phyloP scores from a whole-genome alignment of 441 rosid species.

The Brassica hybrid region DNA sequence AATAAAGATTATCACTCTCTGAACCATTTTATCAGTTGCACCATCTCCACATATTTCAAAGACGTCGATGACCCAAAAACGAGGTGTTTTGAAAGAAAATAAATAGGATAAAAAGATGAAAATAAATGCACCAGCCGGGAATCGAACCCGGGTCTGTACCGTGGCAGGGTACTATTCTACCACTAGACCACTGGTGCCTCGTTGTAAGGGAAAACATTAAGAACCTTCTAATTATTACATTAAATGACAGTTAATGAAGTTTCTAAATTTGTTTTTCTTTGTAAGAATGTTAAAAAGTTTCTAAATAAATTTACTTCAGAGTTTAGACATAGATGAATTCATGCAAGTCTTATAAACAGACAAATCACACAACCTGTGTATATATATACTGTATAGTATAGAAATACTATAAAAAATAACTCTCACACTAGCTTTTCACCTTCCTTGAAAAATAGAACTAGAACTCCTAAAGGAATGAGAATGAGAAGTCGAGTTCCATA shows the following conservation, averaged over 20 bases:
- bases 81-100: not conserved
- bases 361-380: conserved; percentile 7
- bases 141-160: conserved; percentile 99
- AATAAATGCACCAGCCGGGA: conserved; percentile 46
- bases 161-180: conserved; percentile 99
- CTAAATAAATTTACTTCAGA: not conserved
- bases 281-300: not conserved
- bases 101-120: not conserved
- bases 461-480: conserved; percentile 42
- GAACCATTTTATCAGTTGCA: not conserved
- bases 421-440: conserved; percentile 37
- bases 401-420: not conserved
- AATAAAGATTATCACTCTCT: not conserved
- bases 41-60: not conserved
- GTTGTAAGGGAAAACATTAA: not conserved
- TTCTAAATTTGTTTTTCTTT: not conserved
- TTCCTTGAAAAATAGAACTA: conserved; percentile 41
- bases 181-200: conserved; percentile 72
- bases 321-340: conserved; percentile 3
- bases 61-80: not conserved
- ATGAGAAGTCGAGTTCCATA: conserved; percentile 40
- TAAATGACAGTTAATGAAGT: not conserved
- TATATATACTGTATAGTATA: not conserved
- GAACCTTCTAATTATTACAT: not conserved
- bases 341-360: conserved; percentile 8